These are phyloP conservation scores for Hemisphaericaspora xylofermentans DNA, from an alignment of 1,139 yeast species.

Conservation along the genomic window DNA sequence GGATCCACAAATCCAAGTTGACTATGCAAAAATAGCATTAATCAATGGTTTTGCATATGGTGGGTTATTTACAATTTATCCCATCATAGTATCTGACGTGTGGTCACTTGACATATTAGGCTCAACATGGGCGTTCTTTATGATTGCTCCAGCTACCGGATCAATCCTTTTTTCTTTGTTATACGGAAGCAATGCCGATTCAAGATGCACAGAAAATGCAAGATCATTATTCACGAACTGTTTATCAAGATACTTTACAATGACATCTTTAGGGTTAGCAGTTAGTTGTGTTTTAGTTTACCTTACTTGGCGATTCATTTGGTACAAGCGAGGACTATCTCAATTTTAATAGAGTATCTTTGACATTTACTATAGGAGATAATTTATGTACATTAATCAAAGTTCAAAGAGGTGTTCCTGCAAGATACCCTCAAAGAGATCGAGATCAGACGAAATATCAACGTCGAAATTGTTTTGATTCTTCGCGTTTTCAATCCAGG, in stretches of 20 bases:
- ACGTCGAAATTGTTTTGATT: background rate
- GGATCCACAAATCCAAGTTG: background rate
- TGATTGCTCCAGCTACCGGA: slow-evolving; percentile 91
- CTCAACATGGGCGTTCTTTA: slow-evolving; percentile 88
- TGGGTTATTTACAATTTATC: slow-evolving; percentile 78
- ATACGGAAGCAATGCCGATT: slow-evolving; percentile 69
- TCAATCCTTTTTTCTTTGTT: slow-evolving; percentile 67
- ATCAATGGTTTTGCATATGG: slow-evolving; percentile 78
- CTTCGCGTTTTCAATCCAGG: slow-evolving; percentile 8
- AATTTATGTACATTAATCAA: background rate
- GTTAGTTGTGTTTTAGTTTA: slow-evolving; percentile 31
- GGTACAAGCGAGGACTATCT: slow-evolving; percentile 34
- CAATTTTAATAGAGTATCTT: slow-evolving; percentile 15
- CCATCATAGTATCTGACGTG: slow-evolving; percentile 74
- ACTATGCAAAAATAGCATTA: slow-evolving; percentile 34
- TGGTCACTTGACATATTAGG: slow-evolving; percentile 95
- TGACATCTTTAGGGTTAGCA: slow-evolving; percentile 31
- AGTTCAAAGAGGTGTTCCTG: background rate
- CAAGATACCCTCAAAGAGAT: no score
- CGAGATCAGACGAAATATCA: slow-evolving; percentile 3
- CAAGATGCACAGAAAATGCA: slow-evolving; percentile 3
- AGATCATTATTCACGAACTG: slow-evolving; percentile 6
- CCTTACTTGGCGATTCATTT: slow-evolving; percentile 34
- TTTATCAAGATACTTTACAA: slow-evolving; percentile 27
- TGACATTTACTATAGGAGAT: background rate